Evolutionary conservation across 192 early-diverging fungal genomes (phyloP).

Genomic region (Endogone sp.): DNA sequence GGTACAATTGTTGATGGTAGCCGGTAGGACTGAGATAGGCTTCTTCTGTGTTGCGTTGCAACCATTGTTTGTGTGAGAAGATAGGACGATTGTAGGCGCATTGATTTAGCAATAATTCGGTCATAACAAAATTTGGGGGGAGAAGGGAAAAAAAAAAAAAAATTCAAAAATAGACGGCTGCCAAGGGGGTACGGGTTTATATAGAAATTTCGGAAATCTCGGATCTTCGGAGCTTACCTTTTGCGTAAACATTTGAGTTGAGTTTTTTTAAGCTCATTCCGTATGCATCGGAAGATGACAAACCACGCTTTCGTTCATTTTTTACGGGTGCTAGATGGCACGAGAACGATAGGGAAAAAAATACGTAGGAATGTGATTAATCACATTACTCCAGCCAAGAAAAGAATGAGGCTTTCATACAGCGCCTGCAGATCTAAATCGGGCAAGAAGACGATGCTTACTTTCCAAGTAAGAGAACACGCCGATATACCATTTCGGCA

Average conservation of each 20-base stretch:
- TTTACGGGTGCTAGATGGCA: background rate
- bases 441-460: background rate
- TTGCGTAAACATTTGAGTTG: background rate
- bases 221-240: background rate
- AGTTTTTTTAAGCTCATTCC: background rate
- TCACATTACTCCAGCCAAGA: background rate
- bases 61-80: background rate
- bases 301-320: background rate
- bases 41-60: background rate
- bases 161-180: too few species aligned
- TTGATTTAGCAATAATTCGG: conserved; percentile 17
- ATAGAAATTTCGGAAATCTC: background rate
- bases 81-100: conserved; percentile 6
- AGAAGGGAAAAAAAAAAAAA: conserved; percentile 13
- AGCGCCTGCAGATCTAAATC: background rate
- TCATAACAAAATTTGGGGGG: conserved; percentile 9
- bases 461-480: conserved; percentile 37
- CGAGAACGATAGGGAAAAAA: conserved; percentile 8
- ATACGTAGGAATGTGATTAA: conserved; percentile 10
- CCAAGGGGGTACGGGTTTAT: background rate
- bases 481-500: conserved; percentile 39
- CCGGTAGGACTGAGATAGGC: background rate
- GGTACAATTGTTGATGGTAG: background rate
- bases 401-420: background rate
- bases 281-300: background rate